Conservation (phyloP, 495 filamentous ascomycete species). For the Trichoderma erinaceum region DNA sequence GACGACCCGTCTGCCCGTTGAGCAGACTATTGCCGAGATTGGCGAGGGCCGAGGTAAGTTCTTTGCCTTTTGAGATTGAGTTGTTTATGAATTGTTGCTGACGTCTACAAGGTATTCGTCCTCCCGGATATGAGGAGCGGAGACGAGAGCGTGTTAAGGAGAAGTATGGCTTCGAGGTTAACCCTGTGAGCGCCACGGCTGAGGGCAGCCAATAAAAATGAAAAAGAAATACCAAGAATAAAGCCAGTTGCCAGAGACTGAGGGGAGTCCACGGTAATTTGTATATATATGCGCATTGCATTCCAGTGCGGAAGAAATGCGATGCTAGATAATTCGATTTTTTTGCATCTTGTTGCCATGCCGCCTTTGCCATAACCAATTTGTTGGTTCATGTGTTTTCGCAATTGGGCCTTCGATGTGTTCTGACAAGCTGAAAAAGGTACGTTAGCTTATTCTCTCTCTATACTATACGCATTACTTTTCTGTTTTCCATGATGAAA, state of each 20-base stretch:
- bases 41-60: conserved; percentile 81
- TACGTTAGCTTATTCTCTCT: conserved; percentile 18
- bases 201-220: conserved; percentile 17
- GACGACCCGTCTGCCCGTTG: conserved; percentile 66
- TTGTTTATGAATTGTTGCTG: conserved; percentile 24
- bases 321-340: conserved; percentile 26
- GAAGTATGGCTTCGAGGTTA: conserved; percentile 83
- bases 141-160: conserved; percentile 77
- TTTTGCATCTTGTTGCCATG: background rate
- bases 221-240: conserved; percentile 18
- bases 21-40: conserved; percentile 74
- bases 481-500: conserved; percentile 30
- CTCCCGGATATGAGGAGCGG: conserved; percentile 80
- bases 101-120: conserved; percentile 60
- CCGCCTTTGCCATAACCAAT: background rate
- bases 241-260: conserved; percentile 16
- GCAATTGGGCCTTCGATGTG: background rate
- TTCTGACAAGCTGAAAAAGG: conserved; percentile 16
- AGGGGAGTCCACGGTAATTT: conserved; percentile 16
- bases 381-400: background rate
- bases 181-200: conserved; percentile 37
- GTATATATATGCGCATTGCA: conserved; percentile 24
- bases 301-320: conserved; percentile 15
- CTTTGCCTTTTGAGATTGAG: background rate
- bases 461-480: conserved; percentile 10